These are phyloP conservation scores for Hypoxylon intermedium DNA, from an alignment of 495 filamentous ascomycete species.

Conservation along the genomic window DNA sequence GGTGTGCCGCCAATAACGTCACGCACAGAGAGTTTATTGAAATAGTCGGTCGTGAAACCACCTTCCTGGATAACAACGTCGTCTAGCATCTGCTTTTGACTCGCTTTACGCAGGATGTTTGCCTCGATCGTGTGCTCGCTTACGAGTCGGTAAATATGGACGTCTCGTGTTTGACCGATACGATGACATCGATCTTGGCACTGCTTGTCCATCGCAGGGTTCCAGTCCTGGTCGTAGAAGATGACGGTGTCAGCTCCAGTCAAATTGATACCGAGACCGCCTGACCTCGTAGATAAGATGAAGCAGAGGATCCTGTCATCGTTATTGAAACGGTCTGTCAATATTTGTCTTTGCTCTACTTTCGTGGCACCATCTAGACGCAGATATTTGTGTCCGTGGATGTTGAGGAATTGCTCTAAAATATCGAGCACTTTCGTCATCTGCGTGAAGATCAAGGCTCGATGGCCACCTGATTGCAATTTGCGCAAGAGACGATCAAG, in stretches of 20 bases:
- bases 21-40: conserved; percentile 77
- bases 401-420: conserved; percentile 96
- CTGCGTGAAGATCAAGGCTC: conserved; percentile 96
- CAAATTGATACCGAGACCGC: conserved; percentile 93
- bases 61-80: conserved; percentile 99
- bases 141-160: conserved; percentile 97
- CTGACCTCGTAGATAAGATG: conserved; percentile 93
- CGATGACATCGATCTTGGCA: conserved; percentile 98
- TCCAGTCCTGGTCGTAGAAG: conserved; percentile 99
- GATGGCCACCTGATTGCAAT: conserved; percentile 87
- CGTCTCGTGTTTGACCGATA: conserved; percentile 97
- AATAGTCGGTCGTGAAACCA: conserved; percentile 97
- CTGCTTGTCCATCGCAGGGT: conserved; percentile 99
- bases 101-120: conserved; percentile 94
- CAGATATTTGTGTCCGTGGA: conserved; percentile 95
- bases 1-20: conserved; percentile 65
- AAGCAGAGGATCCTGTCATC: conserved; percentile 91
- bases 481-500: conserved; percentile 86
- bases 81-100: conserved; percentile 97
- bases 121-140: conserved; percentile 98
- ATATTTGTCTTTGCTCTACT: conserved; percentile 90
- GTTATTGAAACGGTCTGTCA: conserved; percentile 97
- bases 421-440: conserved; percentile 99
- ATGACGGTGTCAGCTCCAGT: conserved; percentile 98
- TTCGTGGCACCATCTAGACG: conserved; percentile 95